Evolutionary conservation across 148 eudicot genomes (phyloP), one percentile per base, ranked within the genome.

Genomic region (Salicornia ramosissima): DNA sequence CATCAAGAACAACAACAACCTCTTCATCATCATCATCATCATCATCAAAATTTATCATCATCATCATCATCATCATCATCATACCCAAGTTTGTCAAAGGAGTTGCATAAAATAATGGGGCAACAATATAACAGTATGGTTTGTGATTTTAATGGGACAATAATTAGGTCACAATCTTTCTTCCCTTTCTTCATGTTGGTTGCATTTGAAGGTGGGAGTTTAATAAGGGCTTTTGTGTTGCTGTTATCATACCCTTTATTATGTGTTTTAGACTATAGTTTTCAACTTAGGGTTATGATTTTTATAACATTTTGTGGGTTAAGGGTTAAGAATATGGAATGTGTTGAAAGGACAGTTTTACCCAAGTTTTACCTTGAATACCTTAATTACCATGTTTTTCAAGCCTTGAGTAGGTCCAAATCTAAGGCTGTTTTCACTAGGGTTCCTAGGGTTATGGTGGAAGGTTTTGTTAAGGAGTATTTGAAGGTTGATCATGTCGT

Each of bases 181-280:
- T 93, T 93, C 75, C 98, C 96, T 15, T 93, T 71, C 73, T 93
- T 93, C 86, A 93, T 93, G 98, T 80, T 93, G 1, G 90, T 93
- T 49, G 91, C 98, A 22, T 90, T 93, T 66, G 96, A 93, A 83
- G 98, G 95, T 33, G 98, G 98, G n/a, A 83, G 93, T 77, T 65
- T 93, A 16, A 43, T 93, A 10, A 86, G 98, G 69, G 88, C 98
- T 30, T 69, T 90, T 64, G 12, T 90, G 3, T 77, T 93, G 66
- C 90, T 93, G 43, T 22, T 88, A 39, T 85, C 86, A 12, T 85
- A 60, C 39, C 96, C 96, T 2, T 19, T 88, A 11, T 59, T 83
- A 54, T 74, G 64, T 52, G 31, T 87, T 29, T 50, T 93, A 62
- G 79, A 80, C 67, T 45, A 79, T 71, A 88, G 82, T 49, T 14